phyloP scores from a whole-genome alignment of 1,284 basidiomycete species.

The Trametes pubescens region DNA sequence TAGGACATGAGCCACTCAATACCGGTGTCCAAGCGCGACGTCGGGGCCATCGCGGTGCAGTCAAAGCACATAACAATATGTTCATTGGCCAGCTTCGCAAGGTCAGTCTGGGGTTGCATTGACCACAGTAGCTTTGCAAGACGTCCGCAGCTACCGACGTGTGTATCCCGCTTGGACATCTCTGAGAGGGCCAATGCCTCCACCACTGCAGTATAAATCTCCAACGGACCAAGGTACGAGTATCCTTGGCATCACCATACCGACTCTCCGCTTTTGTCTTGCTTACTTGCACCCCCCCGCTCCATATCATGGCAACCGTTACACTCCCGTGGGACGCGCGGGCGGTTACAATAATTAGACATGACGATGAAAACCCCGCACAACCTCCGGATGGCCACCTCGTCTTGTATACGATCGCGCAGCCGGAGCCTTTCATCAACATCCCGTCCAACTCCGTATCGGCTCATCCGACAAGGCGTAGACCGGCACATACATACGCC shows the following conservation, averaged over 20 bases:
- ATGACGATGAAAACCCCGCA: background rate
- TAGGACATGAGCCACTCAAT: too few species aligned
- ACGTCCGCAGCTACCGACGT: too few species aligned
- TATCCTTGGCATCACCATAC: background rate
- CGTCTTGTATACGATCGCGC: conserved; percentile 2
- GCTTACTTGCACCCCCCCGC: background rate
- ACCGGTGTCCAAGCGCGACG: too few species aligned
- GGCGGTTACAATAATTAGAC: background rate
- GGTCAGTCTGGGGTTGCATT: too few species aligned
- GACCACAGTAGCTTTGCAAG: too few species aligned
- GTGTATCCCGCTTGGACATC: too few species aligned
- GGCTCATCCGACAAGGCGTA: background rate
- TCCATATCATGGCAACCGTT: background rate
- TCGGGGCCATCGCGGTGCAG: too few species aligned
- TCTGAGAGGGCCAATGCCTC: too few species aligned
- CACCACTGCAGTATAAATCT: too few species aligned
- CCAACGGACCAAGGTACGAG: background rate
- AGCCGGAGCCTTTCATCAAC: background rate
- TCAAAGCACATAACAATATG: too few species aligned
- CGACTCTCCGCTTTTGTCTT: too few species aligned
- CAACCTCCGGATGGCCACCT: background rate
- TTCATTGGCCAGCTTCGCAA: too few species aligned
- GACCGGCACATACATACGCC: background rate
- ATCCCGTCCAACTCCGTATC: background rate
- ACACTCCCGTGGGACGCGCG: conserved; percentile 5